Evolutionary conservation across 108 stramenopile genomes (phyloP), one percentile per base, ranked within the genome.

Genomic region (Skeletonema tropicum): DNA sequence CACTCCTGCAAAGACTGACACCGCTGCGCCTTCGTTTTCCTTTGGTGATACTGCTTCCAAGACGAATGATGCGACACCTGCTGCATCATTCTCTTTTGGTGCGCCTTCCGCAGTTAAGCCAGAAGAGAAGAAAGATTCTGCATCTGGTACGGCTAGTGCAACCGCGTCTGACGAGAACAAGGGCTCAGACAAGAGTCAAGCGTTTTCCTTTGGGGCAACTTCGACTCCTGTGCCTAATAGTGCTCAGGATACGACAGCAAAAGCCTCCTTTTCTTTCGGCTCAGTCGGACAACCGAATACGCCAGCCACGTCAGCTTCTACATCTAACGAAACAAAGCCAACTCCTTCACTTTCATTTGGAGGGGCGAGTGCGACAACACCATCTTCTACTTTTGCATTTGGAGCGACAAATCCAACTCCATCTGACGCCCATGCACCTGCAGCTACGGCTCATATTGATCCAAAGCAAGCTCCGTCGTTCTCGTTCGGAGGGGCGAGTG

Each of bases 261-360:
- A 25, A 11, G 9, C 52, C 10, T 21, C 52, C 1, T 55, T 55
- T 55, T 23, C 52, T 55, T 55, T 55, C 23, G 52, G 52, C 52
- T 55, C 52, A 23, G 10, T 36, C 39, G 61, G n/a, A 41, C 61
- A 42, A 62, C 10, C 48, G 15, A 62, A 42, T 62, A 17, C 41
- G 8, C 61, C 61, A 39, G n/a, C 61, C 46, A 42, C 33, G 7
- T 62, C 61, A 8, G 61, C 61, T 12, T 46, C 61, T 11, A 46
- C 61, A 45, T 9, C 61, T 5, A 23, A 9, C n/a, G 45, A 17
- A 62, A 46, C 61, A 13, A 55, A 55, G 21, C 52, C 25, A 55
- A 55, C 23, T 55, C 23, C 52, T 55, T 21, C 52, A 2, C n/a
- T 45, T 45, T 15, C 42, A n/a, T 45, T 45, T n/a, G 42, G 42